phyloP scores from a whole-genome alignment of 306 rosid species.

The Coriaria nepalensis region DNA sequence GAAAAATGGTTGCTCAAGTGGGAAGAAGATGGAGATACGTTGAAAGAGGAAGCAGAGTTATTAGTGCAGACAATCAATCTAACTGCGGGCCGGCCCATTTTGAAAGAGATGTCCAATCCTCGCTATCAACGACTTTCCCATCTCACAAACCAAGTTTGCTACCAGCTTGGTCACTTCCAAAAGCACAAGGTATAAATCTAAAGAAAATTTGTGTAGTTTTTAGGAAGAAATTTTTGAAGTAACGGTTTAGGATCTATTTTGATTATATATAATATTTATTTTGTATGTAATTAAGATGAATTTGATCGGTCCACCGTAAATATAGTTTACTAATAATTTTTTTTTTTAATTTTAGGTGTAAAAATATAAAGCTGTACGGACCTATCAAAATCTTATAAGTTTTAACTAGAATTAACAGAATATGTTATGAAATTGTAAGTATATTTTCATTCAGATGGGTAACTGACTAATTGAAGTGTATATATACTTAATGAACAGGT shows the following conservation, averaged over 20 bases:
- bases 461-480: neutral
- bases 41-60: constrained; percentile 52
- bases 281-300: too few relatives aligned
- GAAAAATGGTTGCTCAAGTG: constrained; percentile 64
- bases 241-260: too few relatives aligned
- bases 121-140: constrained; percentile 27
- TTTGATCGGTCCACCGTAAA: too few relatives aligned
- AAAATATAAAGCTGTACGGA: too few relatives aligned
- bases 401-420: too few relatives aligned
- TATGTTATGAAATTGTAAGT: too few relatives aligned
- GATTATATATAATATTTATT: too few relatives aligned
- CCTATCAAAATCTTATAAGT: too few relatives aligned
- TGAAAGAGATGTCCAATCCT: constrained; percentile 32
- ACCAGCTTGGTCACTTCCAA: constrained; percentile 28
- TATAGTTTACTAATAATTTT: too few relatives aligned
- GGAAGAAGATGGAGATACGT: constrained; percentile 43
- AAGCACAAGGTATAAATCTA: constrained; percentile 46
- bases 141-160: constrained; percentile 47
- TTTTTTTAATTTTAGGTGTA: too few relatives aligned
- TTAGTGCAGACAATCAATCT: constrained; percentile 55
- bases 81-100: constrained; percentile 29
- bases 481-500: constrained; percentile 21
- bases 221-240: neutral
- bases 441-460: too few relatives aligned
- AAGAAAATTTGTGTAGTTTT: neutral